Evolutionary conservation across 164 flowering plant species (phyloP).

Genomic region (Protea cynaroides): DNA sequence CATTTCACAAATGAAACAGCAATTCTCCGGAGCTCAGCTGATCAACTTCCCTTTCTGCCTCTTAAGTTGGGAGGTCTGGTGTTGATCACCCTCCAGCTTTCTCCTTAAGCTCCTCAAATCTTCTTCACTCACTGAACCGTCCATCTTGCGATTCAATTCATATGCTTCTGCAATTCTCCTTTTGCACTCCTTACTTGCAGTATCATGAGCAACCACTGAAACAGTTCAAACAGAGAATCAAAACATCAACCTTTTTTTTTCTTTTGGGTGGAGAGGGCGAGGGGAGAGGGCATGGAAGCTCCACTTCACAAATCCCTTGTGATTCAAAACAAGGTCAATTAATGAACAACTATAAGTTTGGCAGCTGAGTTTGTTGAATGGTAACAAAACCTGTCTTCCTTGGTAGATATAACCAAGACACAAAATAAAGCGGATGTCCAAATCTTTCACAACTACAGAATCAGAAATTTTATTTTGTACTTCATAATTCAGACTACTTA

Average conservation of each 20-base stretch:
- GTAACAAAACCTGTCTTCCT: too few relatives aligned
- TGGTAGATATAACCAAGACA: too few relatives aligned
- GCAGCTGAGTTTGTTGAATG: too few relatives aligned
- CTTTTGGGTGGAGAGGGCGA: neutral
- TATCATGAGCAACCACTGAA: slow-evolving; percentile 78
- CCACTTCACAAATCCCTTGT: too few relatives aligned
- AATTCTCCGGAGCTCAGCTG: neutral
- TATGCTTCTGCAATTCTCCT: slow-evolving; percentile 74
- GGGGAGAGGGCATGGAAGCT: too few relatives aligned
- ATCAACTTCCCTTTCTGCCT: slow-evolving; percentile 38
- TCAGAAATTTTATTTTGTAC: too few relatives aligned
- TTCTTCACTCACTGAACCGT: slow-evolving; percentile 50
- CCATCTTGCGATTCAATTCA: slow-evolving; percentile 49
- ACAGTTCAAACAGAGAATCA: slow-evolving; percentile 4
- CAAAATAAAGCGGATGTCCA: too few relatives aligned
- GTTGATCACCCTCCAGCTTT: slow-evolving; percentile 44
- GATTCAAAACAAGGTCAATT: too few relatives aligned
- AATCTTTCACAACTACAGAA: too few relatives aligned
- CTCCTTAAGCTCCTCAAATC: slow-evolving; percentile 48
- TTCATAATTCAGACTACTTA: too few relatives aligned
- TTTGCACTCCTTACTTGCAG: slow-evolving; percentile 79
- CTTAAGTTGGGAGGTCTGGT: slow-evolving; percentile 23
- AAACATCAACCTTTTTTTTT: neutral
- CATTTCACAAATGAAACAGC: neutral
- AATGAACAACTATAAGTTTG: too few relatives aligned